Evolutionary conservation across 1,284 basidiomycete genomes (phyloP).

Genomic region (Ustilago xerochloae): DNA sequence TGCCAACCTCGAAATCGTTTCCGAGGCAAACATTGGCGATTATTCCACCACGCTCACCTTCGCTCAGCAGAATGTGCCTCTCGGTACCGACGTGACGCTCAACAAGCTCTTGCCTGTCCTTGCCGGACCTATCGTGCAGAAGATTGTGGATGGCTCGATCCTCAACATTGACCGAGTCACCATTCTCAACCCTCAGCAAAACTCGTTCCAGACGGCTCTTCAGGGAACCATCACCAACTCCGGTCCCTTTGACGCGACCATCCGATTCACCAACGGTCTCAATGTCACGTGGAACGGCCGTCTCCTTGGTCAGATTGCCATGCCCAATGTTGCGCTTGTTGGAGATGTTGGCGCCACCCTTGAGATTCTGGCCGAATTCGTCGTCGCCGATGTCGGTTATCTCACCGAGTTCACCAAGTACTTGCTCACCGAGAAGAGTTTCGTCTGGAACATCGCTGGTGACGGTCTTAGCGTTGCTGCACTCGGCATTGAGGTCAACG

Average conservation of each 20-base stretch:
- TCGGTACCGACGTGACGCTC: constrained; percentile 75
- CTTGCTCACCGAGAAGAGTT: constrained; percentile 77
- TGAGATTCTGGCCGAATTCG: constrained; percentile 74
- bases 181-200: constrained; percentile 69
- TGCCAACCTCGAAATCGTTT: constrained; percentile 75
- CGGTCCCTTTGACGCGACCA: constrained; percentile 80
- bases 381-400: constrained; percentile 74
- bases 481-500: constrained; percentile 71
- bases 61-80: constrained; percentile 74
- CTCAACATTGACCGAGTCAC: constrained; percentile 68
- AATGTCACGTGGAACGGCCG: constrained; percentile 76
- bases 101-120: constrained; percentile 78
- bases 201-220: constrained; percentile 75
- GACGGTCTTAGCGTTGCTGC: constrained; percentile 75
- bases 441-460: constrained; percentile 80
- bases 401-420: constrained; percentile 77
- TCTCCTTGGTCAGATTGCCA: constrained; percentile 75
- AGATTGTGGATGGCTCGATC: constrained; percentile 75
- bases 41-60: constrained; percentile 77
- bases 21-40: constrained; percentile 76
- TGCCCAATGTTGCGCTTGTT: constrained; percentile 71
- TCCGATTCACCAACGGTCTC: constrained; percentile 77
- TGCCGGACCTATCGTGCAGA: constrained; percentile 82
- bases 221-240: constrained; percentile 78
- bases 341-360: constrained; percentile 77